Percentiles rank a stretch among this genome's conserved stretches.
Evolutionary conservation across 2,329 filamentous ascomycete genomes (phyloP).

Genomic region (Talaromyces sp.): DNA sequence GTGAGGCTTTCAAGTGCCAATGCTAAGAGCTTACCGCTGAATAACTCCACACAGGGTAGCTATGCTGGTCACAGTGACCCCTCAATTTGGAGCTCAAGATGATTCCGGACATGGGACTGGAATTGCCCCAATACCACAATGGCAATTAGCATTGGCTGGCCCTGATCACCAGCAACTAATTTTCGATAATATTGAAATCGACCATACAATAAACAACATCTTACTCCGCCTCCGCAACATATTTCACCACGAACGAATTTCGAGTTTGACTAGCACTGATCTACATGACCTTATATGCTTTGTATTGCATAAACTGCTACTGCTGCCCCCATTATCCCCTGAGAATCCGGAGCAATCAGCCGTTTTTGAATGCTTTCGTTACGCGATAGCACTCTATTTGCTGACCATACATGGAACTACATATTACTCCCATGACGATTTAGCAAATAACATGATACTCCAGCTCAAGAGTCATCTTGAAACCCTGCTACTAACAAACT

Average conservation of each 20-base stretch:
- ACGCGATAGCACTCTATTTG: not conserved
- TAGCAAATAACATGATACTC: not conserved
- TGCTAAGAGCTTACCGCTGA: not conserved
- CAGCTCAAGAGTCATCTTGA: not conserved
- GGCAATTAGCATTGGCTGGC: conserved; percentile 34
- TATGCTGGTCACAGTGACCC: conserved; percentile 49
- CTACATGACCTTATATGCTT: conserved; percentile 3
- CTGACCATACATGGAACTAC: not conserved
- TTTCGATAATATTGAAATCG: conserved; percentile 25
- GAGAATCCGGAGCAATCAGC: not conserved
- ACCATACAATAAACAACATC: conserved; percentile 32
- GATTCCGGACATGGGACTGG: conserved; percentile 47
- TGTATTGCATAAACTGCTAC: not conserved
- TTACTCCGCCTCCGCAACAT: conserved; percentile 43
- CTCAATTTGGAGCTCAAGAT: conserved; percentile 52
- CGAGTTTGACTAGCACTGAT: not conserved
- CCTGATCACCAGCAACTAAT: conserved; percentile 11
- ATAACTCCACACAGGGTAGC: conserved; percentile 46
- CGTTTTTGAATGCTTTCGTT: not conserved
- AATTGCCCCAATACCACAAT: conserved; percentile 47
- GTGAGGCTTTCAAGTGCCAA: conserved; percentile 28
- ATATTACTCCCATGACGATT: not conserved
- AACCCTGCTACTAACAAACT: not conserved
- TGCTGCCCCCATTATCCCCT: not conserved
- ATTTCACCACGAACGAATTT: conserved; percentile 31